Conservation (phyloP, 2,329 filamentous ascomycete species). For the Pleomassaria siparia region DNA sequence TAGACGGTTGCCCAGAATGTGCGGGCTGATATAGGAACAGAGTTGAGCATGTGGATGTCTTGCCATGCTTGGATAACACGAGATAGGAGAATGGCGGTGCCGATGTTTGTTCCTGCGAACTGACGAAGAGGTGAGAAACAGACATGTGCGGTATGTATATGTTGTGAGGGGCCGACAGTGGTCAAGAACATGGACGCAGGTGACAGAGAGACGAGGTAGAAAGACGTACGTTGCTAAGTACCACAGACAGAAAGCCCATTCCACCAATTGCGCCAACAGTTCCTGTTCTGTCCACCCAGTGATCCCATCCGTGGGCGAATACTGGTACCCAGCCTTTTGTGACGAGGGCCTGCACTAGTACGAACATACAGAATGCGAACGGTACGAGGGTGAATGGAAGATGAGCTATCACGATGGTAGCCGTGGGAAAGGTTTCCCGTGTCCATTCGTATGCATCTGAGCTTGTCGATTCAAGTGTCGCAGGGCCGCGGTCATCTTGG, state of each 20-base stretch:
- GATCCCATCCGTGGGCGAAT: slow-evolving; percentile 72
- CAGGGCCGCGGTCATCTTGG: slow-evolving; percentile 13
- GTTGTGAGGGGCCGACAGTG: no score
- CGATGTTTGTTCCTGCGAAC: slow-evolving; percentile 78
- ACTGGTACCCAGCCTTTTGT: slow-evolving; percentile 75
- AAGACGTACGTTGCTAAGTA: slow-evolving; percentile 69
- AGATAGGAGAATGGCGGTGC: slow-evolving; percentile 71
- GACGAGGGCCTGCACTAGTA: slow-evolving; percentile 71
- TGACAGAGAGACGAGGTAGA: not conserved
- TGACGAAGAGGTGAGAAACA: slow-evolving; percentile 31
- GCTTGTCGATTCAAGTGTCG: slow-evolving; percentile 57
- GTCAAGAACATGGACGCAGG: no score
- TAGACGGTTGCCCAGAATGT: slow-evolving; percentile 76
- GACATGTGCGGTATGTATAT: not conserved
- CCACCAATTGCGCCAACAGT: slow-evolving; percentile 69
- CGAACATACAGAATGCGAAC: slow-evolving; percentile 74
- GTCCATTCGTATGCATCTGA: slow-evolving; percentile 57
- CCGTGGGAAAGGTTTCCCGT: slow-evolving; percentile 71
- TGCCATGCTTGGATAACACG: slow-evolving; percentile 71
- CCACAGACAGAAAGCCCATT: slow-evolving; percentile 71
- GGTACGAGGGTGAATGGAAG: slow-evolving; percentile 69
- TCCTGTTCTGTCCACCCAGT: slow-evolving; percentile 70
- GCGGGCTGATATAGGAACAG: slow-evolving; percentile 59
- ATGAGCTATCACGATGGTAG: slow-evolving; percentile 64
- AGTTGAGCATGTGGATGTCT: slow-evolving; percentile 55